phyloP scores from a whole-genome alignment of 2,329 filamentous ascomycete species.

The Phyllosticta citribraziliensis region DNA sequence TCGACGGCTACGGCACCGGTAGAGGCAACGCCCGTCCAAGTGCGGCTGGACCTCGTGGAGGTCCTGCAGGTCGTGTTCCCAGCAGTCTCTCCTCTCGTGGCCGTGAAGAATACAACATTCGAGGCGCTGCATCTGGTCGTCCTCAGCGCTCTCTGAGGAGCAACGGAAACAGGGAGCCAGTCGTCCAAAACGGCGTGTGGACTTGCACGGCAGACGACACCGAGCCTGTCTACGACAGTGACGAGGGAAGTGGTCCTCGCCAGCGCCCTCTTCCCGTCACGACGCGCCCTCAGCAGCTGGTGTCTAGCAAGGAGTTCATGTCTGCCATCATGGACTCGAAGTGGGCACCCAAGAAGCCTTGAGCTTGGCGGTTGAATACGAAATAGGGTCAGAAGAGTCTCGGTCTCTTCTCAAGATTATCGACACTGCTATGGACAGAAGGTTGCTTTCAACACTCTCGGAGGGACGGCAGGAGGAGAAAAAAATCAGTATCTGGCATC shows the following conservation, averaged over 20 bases:
- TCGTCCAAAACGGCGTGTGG: background rate
- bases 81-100: background rate
- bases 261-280: too few species aligned
- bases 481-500: background rate
- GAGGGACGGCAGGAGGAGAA: background rate
- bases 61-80: background rate
- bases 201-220: background rate
- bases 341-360: background rate
- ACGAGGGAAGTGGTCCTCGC: too few species aligned
- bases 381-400: too few species aligned
- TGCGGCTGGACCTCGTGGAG: background rate
- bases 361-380: background rate
- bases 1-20: too few species aligned
- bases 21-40: too few species aligned
- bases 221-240: background rate
- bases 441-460: background rate
- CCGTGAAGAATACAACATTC: background rate
- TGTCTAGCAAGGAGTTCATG: constrained; percentile 2
- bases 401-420: too few species aligned
- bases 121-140: background rate
- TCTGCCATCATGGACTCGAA: background rate
- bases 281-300: background rate
- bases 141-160: background rate
- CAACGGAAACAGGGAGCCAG: background rate
- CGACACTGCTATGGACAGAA: background rate